Evolutionary conservation across 768 basidiomycete species (phyloP).

Genomic region (Tulasnella sp.): DNA sequence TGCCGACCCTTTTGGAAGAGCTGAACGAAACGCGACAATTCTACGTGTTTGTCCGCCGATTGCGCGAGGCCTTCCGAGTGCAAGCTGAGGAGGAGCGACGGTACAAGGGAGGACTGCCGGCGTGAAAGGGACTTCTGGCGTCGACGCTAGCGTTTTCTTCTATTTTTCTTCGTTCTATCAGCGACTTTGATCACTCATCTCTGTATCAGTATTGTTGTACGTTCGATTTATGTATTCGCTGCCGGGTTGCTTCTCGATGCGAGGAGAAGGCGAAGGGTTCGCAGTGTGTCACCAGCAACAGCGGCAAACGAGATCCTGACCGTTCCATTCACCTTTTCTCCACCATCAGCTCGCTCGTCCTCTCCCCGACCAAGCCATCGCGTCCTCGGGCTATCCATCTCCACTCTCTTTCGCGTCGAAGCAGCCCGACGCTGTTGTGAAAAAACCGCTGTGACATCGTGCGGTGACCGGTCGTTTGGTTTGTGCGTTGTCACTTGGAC

Average conservation of each 20-base stretch:
- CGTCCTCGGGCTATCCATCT: not conserved
- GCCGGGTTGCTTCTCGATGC: not conserved
- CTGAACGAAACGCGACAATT: constrained; percentile 74
- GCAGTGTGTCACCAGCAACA: constrained; percentile 17
- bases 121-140: not conserved
- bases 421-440: not conserved
- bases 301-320: constrained; percentile 26
- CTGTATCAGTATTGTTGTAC: constrained; percentile 28
- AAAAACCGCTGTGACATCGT: constrained; percentile 14
- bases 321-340: constrained; percentile 19
- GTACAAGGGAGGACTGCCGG: constrained; percentile 19
- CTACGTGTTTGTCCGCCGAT: constrained; percentile 68
- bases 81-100: constrained; percentile 35
- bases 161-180: constrained; percentile 12
- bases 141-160: not conserved
- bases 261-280: constrained; percentile 27
- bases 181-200: not conserved
- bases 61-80: constrained; percentile 47
- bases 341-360: not conserved
- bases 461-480: constrained; percentile 11
- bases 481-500: constrained; percentile 14
- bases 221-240: constrained; percentile 5
- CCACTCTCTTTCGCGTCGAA: not conserved
- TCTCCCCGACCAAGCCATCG: not conserved
- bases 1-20: constrained; percentile 68